A percentile compares a stretch with the other conserved stretches of the same genome.
phyloP scores from a whole-genome alignment of 208 protist species.

The Jaenimonas drosophilae region DNA sequence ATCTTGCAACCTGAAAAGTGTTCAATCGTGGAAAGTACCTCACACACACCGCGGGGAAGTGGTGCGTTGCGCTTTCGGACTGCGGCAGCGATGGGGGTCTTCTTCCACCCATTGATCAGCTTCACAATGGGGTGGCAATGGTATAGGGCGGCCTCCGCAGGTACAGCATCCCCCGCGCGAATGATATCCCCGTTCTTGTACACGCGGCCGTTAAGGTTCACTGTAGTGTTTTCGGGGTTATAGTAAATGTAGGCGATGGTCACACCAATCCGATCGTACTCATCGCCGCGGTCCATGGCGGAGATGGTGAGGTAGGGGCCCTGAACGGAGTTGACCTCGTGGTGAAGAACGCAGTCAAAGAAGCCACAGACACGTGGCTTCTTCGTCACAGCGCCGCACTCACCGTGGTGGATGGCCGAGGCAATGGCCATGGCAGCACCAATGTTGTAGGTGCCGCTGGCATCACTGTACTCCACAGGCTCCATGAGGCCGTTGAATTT shows the following conservation, averaged over 20 bases:
- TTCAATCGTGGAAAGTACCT: conserved; percentile 75
- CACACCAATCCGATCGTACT: conserved; percentile 84
- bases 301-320: conserved; percentile 90
- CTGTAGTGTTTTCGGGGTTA: conserved; percentile 25
- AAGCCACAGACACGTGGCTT: conserved; percentile 86
- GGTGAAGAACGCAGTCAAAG: conserved; percentile 90
- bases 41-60: conserved; percentile 70
- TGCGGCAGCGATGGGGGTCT: conserved; percentile 51
- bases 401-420: conserved; percentile 68
- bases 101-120: conserved; percentile 74
- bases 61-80: conserved; percentile 38
- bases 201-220: conserved; percentile 60
- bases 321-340: conserved; percentile 84
- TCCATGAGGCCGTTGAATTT: conserved; percentile 67
- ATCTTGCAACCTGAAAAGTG: conserved; percentile 79
- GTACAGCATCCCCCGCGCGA: conserved; percentile 77
- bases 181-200: conserved; percentile 87
- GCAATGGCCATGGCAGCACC: conserved; percentile 82
- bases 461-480: conserved; percentile 72
- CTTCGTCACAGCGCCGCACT: conserved; percentile 85
- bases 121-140: conserved; percentile 87
- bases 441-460: conserved; percentile 80
- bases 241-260: conserved; percentile 88
- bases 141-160: conserved; percentile 64
- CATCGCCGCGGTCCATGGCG: conserved; percentile 85